Percentiles rank a stretch among this genome's conserved stretches.
Conservation (phyloP, 305 asterid species). For the Striga hermonthica region DNA sequence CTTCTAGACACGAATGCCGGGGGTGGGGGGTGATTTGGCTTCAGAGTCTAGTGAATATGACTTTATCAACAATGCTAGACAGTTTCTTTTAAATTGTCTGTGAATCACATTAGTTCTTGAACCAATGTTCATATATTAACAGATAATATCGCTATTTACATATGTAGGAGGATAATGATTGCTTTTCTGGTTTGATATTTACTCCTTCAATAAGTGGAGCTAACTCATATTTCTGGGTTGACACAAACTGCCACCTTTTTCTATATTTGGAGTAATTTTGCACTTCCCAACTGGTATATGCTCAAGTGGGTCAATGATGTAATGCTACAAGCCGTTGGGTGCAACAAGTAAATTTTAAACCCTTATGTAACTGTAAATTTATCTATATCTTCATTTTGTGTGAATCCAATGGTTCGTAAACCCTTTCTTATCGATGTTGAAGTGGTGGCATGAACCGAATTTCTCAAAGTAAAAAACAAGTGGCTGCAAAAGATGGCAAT, state of each 20-base stretch:
- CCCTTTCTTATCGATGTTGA: neutral
- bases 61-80: conserved; percentile 2
- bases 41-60: conserved; percentile 2
- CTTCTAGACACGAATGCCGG: conserved; percentile 14
- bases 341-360: no score
- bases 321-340: no score
- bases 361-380: neutral
- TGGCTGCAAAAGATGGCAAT: neutral
- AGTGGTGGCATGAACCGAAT: neutral
- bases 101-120: conserved; percentile 1
- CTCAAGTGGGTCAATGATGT: neutral
- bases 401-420: neutral
- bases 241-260: neutral
- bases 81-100: neutral
- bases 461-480: neutral
- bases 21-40: neutral
- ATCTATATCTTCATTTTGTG: neutral
- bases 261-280: conserved; percentile 2
- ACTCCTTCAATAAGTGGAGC: neutral
- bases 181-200: conserved; percentile 1
- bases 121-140: neutral
- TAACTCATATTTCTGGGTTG: neutral
- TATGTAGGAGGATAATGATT: no score
- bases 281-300: neutral
- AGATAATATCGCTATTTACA: no score